Conservation (phyloP, 495 filamentous ascomycete genomes). For the Tuber brumale region DNA sequence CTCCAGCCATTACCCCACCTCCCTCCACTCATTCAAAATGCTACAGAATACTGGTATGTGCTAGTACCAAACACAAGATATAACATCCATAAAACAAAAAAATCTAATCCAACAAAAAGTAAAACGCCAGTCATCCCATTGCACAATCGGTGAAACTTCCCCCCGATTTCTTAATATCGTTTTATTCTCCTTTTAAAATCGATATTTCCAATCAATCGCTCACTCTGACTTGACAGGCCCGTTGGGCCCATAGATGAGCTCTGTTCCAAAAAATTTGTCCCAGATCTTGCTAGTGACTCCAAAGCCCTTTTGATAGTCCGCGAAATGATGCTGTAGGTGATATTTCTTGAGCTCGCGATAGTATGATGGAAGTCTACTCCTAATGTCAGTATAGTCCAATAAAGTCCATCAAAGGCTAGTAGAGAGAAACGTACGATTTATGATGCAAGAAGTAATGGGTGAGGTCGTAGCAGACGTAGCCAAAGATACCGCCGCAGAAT, state of each 20-base stretch:
- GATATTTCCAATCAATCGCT: constrained; percentile 2
- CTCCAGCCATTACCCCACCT: not conserved
- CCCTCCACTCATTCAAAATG: not conserved
- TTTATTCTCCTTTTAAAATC: not conserved
- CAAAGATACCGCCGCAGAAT: constrained; percentile 87
- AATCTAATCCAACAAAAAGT: not conserved
- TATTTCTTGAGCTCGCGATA: constrained; percentile 91
- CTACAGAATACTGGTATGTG: not conserved
- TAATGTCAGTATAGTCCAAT: not conserved
- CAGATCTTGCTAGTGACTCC: constrained; percentile 98
- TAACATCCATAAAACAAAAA: not conserved
- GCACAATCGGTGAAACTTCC: not conserved
- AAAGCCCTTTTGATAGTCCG: constrained; percentile 95
- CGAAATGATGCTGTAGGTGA: constrained; percentile 93
- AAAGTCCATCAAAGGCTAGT: not conserved
- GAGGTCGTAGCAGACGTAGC: constrained; percentile 92
- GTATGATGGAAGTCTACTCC: constrained; percentile 64
- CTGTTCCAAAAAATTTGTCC: constrained; percentile 87
- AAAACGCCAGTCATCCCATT: not conserved
- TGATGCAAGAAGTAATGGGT: constrained; percentile 99
- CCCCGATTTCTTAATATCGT: not conserved
- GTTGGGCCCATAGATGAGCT: constrained; percentile 50
- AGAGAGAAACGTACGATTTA: constrained; percentile 58
- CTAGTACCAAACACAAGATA: not conserved
- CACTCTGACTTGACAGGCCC: constrained; percentile 55